A percentile compares a stretch with the other conserved stretches of the same genome.
Evolutionary conservation across 2,329 filamentous ascomycete genomes (phyloP).

Genomic region (Raffaelea ambrosiae): DNA sequence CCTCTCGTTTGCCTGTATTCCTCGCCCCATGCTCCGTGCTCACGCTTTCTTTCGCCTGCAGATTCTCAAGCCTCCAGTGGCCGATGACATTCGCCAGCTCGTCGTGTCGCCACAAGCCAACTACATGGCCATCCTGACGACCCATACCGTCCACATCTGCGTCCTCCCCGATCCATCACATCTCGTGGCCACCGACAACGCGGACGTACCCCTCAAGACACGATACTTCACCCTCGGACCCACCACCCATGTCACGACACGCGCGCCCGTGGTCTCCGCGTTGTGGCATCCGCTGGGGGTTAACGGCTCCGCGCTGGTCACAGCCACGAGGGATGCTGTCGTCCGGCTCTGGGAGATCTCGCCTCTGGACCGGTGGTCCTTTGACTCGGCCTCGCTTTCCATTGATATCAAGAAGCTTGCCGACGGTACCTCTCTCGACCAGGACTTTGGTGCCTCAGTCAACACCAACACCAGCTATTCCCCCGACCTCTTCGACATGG

Average conservation of each 20-base stretch:
- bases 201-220: constrained; percentile 59
- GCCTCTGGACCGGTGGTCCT: constrained; percentile 74
- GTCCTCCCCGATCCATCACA: constrained; percentile 75
- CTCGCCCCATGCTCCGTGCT: background rate
- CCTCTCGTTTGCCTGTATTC: background rate
- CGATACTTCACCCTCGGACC: constrained; percentile 90
- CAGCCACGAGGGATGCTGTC: constrained; percentile 78
- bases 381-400: constrained; percentile 72
- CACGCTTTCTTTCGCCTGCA: constrained; percentile 27
- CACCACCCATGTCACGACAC: constrained; percentile 81
- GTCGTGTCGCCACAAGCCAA: constrained; percentile 73
- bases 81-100: constrained; percentile 77
- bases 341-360: constrained; percentile 89
- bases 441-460: constrained; percentile 74
- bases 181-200: constrained; percentile 58
- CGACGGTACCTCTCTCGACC: constrained; percentile 71
- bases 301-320: constrained; percentile 73
- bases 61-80: constrained; percentile 69
- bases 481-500: constrained; percentile 85
- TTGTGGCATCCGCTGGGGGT: constrained; percentile 91
- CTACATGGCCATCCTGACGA: constrained; percentile 77
- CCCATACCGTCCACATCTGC: constrained; percentile 80
- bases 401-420: constrained; percentile 85
- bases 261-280: constrained; percentile 69
- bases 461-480: constrained; percentile 76